These are phyloP conservation scores for Monilinia fructigena DNA, from an alignment of 2,329 filamentous ascomycete species.

Conservation along the genomic window DNA sequence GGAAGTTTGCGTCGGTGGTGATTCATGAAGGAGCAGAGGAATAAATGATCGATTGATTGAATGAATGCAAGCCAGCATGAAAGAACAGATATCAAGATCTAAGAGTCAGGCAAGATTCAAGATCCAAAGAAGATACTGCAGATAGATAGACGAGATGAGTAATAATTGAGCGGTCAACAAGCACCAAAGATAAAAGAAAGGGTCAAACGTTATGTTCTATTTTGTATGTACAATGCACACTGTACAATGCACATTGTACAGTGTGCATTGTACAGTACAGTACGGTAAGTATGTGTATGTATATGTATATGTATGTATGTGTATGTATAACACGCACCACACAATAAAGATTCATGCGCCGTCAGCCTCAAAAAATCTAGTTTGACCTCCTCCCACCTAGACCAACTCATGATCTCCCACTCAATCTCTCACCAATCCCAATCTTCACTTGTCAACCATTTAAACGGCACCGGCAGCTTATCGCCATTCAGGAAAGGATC, in stretches of 20 bases:
- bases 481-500: neutral
- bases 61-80: neutral
- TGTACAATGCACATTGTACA: too few species aligned
- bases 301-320: neutral
- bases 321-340: neutral
- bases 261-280: too few species aligned
- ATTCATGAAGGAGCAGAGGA: neutral
- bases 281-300: too few species aligned
- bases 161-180: constrained; percentile 17
- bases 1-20: constrained; percentile 11
- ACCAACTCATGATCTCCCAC: neutral
- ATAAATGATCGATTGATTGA: too few species aligned
- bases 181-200: too few species aligned
- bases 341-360: constrained; percentile 6
- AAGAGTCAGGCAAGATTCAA: neutral
- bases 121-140: too few species aligned
- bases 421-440: constrained; percentile 4
- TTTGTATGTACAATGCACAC: neutral
- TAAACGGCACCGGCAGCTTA: neutral
- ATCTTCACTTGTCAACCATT: neutral
- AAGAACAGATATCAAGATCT: constrained; percentile 3
- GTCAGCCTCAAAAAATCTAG: constrained; percentile 1
- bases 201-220: neutral
- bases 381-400: neutral
- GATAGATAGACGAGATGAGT: neutral